These are phyloP conservation scores for Neurospora tetrasperma DNA, from an alignment of 495 filamentous ascomycete species.

Conservation along the genomic window DNA sequence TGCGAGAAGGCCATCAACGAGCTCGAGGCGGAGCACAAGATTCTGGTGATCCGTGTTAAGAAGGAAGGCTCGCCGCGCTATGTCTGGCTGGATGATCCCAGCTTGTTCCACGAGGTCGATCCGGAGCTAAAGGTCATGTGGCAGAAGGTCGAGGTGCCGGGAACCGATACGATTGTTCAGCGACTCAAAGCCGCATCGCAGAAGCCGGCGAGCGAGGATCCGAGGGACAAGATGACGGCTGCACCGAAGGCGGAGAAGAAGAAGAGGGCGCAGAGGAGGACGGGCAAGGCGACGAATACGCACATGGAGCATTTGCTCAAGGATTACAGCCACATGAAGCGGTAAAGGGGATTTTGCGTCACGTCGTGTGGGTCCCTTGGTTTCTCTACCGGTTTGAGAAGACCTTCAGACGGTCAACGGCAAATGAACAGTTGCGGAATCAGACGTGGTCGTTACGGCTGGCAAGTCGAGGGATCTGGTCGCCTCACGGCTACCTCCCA, in stretches of 20 bases:
- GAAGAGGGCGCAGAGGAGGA: constrained; percentile 54
- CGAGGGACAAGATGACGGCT: constrained; percentile 48
- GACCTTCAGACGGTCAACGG: neutral
- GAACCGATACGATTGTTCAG: constrained; percentile 61
- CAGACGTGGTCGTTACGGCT: neutral
- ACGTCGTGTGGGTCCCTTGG: neutral
- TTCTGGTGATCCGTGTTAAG: constrained; percentile 80
- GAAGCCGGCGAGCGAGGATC: constrained; percentile 66
- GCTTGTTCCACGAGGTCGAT: constrained; percentile 64
- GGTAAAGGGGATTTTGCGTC: constrained; percentile 10
- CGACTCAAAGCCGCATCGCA: constrained; percentile 63
- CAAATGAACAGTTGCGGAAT: neutral
- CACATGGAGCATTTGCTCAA: constrained; percentile 85
- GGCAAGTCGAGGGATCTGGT: neutral
- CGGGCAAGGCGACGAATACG: constrained; percentile 80
- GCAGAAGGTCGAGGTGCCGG: constrained; percentile 70
- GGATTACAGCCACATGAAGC: constrained; percentile 59
- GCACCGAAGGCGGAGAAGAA: constrained; percentile 57
- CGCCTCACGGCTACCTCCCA: neutral
- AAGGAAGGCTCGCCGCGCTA: constrained; percentile 79
- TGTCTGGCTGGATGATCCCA: constrained; percentile 83
- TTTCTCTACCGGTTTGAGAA: neutral
- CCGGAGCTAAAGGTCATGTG: constrained; percentile 74
- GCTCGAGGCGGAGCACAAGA: constrained; percentile 65
- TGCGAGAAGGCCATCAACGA: constrained; percentile 66